Base-by-base conservation (phyloP, 2,329 filamentous ascomycete genomes). In the Clarireedia paspali region DNA sequence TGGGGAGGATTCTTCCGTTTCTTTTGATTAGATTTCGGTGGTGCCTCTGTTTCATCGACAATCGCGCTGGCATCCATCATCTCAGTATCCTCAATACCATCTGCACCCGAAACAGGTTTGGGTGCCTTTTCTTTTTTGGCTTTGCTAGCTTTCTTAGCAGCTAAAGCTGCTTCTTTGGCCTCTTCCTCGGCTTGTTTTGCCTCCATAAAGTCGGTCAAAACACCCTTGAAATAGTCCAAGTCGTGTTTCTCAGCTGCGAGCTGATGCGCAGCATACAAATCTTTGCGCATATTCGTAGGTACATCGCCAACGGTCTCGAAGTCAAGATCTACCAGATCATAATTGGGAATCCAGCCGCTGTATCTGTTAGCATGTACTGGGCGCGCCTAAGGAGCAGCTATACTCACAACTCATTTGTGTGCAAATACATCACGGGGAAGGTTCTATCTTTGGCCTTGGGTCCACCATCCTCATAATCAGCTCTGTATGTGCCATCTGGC, bases 381-480 rank as follows among this genome's bases (percentile, higher is more conserved):
- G 14, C 26, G 44, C 44, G 14, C 12, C 30, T 47, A 30, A 26
- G 15, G 12, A 26, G n/a, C 30, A 34, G 24, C 36, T 17, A 14
- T 51, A 83, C 92, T 83, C 75, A 99, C 94, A 99, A 97, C 78
- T 97, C 92, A 67, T 97, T 96, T 39, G 91, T 96, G 61, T 83
- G 79, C 50, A 97, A 76, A 70, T 96, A 97, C 92, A 97, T 96
- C 68, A 97, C 85, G 5, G 92, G 89, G 70, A 91, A 97, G 30
- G 88, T 91, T 61, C 92, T 83, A 72, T 96, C 91, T 59, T 85
- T 82, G 44, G 82, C 84, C 63, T 91, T 88, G 76, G 94, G 94
- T 65, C 89, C 92, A 59, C 88, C 91, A 66, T 96, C 91, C 42
- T 85, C 83, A 68, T 89, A 96, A 62, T 92, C 88, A 58, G 91